Base-by-base conservation (phyloP, 495 filamentous ascomycete genomes). In the Cercophora newfieldiana region DNA sequence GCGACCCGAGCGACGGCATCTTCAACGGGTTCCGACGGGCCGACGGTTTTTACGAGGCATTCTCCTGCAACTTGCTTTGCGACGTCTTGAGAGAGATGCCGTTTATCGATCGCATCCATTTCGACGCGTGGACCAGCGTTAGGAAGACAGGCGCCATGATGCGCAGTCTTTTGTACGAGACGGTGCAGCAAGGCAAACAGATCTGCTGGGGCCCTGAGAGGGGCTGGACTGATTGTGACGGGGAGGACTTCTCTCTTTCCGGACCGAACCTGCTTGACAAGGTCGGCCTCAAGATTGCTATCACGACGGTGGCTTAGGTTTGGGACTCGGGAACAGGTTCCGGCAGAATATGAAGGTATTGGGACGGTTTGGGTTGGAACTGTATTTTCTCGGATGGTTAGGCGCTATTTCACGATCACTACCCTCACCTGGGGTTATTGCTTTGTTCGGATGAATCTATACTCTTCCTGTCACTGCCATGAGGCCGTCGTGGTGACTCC, bases 41-140 rank as follows among this genome's bases (percentile, higher is more conserved):
- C 21, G 85, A 90, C 30, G 82, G 82, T 7, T 94, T 89, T 72
- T 97, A 93, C 70, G 92, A 92, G 24, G 75, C 79, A 18, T 97
- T 96, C 69, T 88, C 83, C 1, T 80, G 81, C 12, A 72, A 75
- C 4, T 71, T 97, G 33, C 65, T 95, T 21, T 77, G 74, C 18
- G 73, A 81, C 33, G 82, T 94, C 7, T 69, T 94, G 16, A 78
- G 77, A 14, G 79, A 81, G 49, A 78, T 93, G 74, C 88, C 90
- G 0, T 77, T 74, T 50, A 65, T 96, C 24, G 70, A 82, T 22
- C 79, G 82, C 22, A 84, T 96, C 24, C 84, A 93, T 66, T 92
- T 96, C 67, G 91, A 96, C 74, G 91, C 82, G 10, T 92, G 85
- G 76, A 80, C 85, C 0, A 87, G 87, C 55, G 91, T 96, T 24